These are phyloP conservation scores for Puccinellia tenuiflora DNA, from an alignment of 176 grass and related monocot genomes.

Conservation along the genomic window DNA sequence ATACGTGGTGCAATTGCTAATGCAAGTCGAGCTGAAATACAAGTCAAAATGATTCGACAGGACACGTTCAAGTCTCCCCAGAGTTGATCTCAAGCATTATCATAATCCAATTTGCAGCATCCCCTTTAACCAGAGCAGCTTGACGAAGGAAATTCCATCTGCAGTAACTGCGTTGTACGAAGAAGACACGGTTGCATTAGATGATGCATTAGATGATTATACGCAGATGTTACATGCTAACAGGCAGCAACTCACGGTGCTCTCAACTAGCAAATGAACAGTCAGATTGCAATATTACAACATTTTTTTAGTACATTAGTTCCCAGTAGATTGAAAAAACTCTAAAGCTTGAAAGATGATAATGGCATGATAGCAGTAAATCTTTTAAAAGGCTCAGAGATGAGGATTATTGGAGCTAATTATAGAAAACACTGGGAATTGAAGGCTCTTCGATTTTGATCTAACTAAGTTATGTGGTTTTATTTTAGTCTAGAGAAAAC, in stretches of 20 bases:
- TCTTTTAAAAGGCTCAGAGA: not conserved
- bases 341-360: not conserved
- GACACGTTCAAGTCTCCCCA: slow-evolving; percentile 9
- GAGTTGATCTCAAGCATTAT: not conserved
- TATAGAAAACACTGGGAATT: too few species aligned
- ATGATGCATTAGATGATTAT: slow-evolving; percentile 5
- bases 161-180: slow-evolving; percentile 12
- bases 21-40: not conserved
- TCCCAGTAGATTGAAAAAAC: not conserved
- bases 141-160: not conserved
- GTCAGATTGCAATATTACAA: not conserved
- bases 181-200: not conserved
- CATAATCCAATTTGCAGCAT: not conserved
- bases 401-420: too few species aligned
- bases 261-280: not conserved
- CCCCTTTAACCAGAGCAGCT: not conserved
- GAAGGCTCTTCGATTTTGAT: too few species aligned
- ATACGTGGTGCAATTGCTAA: not conserved
- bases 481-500: not conserved
- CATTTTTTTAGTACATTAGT: not conserved
- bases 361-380: not conserved
- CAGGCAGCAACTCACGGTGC: not conserved
- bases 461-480: not conserved
- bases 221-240: not conserved
- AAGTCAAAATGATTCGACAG: not conserved